Percentiles rank a stretch among this genome's conserved stretches.
These are phyloP conservation scores for Ascoidea tarda DNA, from an alignment of 805 yeast genomes.

Conservation along the genomic window DNA sequence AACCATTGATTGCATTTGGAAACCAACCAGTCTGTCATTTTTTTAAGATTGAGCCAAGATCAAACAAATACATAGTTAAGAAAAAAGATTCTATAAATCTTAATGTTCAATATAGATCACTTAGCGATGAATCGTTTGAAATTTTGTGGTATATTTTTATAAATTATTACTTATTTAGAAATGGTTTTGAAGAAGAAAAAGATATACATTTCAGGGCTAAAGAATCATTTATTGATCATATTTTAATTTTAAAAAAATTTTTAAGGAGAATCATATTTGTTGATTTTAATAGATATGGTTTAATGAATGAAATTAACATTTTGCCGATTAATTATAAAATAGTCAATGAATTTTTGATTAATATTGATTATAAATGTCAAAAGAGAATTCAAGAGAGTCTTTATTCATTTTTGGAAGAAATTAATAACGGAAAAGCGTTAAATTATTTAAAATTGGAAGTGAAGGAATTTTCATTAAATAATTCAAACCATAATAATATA, in stretches of 20 bases:
- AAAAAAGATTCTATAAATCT: constrained; percentile 26
- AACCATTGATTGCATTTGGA: constrained; percentile 35
- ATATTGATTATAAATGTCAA: background rate
- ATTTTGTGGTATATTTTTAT: constrained; percentile 14
- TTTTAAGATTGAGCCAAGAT: constrained; percentile 30
- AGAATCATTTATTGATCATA: constrained; percentile 12
- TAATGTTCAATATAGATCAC: constrained; percentile 28
- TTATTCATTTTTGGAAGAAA: constrained; percentile 1
- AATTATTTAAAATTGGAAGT: background rate
- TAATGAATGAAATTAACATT: constrained; percentile 13
- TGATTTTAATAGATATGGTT: constrained; percentile 20
- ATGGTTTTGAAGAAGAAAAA: constrained; percentile 3
- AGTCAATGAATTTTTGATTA: background rate
- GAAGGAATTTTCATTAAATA: background rate
- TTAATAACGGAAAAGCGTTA: constrained; percentile 1
- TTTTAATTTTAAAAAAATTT: constrained; percentile 15
- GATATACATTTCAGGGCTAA: constrained; percentile 2
- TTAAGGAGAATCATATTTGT: constrained; percentile 14
- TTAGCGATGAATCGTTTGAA: constrained; percentile 28
- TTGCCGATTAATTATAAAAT: background rate
- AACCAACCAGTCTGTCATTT: constrained; percentile 61
- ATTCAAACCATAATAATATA: background rate
- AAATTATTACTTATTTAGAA: constrained; percentile 6
- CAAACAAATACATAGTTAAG: constrained; percentile 10
- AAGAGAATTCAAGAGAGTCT: background rate